These are phyloP conservation scores for Leptographium radiaticola DNA, from an alignment of 2,329 filamentous ascomycete genomes.

Conservation along the genomic window DNA sequence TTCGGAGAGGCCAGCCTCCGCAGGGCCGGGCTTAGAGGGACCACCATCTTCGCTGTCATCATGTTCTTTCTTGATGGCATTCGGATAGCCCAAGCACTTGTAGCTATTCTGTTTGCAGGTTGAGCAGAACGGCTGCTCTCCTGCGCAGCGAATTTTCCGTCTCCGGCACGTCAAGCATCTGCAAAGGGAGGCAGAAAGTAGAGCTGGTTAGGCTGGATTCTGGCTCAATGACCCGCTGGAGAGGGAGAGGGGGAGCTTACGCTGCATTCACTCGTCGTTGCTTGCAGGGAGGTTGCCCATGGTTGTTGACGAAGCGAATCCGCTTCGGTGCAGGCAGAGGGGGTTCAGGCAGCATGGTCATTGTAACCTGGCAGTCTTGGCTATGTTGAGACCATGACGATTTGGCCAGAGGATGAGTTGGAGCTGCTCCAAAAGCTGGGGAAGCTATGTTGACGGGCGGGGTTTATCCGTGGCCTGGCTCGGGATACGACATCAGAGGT, in stretches of 20 bases:
- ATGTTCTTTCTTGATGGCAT: conserved; percentile 27
- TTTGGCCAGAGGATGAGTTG: neutral
- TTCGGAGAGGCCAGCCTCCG: neutral
- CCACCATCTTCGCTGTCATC: neutral
- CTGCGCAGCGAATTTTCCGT: conserved; percentile 63
- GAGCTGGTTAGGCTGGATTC: neutral
- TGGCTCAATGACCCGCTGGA: neutral
- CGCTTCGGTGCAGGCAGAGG: conserved; percentile 36
- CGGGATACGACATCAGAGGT: neutral
- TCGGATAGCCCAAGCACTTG: conserved; percentile 53
- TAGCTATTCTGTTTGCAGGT: conserved; percentile 63
- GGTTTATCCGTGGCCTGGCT: neutral
- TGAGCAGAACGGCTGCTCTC: conserved; percentile 58
- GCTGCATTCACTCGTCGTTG: conserved; percentile 67
- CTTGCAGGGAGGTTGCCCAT: conserved; percentile 70
- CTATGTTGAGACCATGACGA: conserved; percentile 21
- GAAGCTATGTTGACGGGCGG: neutral
- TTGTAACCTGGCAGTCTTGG: conserved; percentile 17
- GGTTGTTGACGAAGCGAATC: conserved; percentile 71
- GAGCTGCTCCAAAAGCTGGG: conserved; percentile 2
- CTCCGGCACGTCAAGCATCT: conserved; percentile 63
- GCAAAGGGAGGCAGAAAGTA: neutral
- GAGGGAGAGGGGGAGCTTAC: conserved; percentile 31
- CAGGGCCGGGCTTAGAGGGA: neutral
- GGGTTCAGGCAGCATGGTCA: conserved; percentile 32